A percentile compares a stretch with the other conserved stretches of the same genome.
Conservation (phyloP, 2,329 filamentous ascomycete species). For the Xylariaceae sp. region DNA sequence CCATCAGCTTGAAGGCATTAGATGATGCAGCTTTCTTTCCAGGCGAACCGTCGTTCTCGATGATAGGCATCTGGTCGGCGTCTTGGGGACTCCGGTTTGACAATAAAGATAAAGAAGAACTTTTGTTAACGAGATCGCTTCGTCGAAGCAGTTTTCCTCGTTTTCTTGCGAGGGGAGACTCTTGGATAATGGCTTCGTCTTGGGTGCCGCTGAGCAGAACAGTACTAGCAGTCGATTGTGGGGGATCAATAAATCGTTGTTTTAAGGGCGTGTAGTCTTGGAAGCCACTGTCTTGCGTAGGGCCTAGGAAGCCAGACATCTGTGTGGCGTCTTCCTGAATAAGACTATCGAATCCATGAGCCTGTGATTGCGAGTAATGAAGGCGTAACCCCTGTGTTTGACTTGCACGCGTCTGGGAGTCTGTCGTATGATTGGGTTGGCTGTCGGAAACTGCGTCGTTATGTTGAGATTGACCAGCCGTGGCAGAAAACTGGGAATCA, state of each 20-base stretch:
- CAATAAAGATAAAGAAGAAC: constrained; percentile 39
- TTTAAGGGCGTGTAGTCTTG: constrained; percentile 66
- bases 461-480: constrained; percentile 46
- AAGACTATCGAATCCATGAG: constrained; percentile 53
- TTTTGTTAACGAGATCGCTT: constrained; percentile 16
- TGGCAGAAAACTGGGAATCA: constrained; percentile 57
- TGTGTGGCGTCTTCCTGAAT: constrained; percentile 52
- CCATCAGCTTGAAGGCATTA: constrained; percentile 65
- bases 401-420: constrained; percentile 36
- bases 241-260: constrained; percentile 58
- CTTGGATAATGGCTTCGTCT: constrained; percentile 39
- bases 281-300: constrained; percentile 77
- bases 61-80: constrained; percentile 30
- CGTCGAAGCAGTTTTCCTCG: constrained; percentile 46
- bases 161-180: constrained; percentile 60
- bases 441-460: constrained; percentile 49
- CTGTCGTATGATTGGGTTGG: constrained; percentile 38
- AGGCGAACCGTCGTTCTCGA: constrained; percentile 28
- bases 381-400: constrained; percentile 46
- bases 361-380: constrained; percentile 56
- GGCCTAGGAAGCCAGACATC: constrained; percentile 63
- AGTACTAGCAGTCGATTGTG: constrained; percentile 66
- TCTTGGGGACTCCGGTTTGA: constrained; percentile 35
- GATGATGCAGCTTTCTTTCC: constrained; percentile 11
- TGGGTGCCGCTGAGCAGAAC: constrained; percentile 45